Conservation (phyloP, 1,284 basidiomycete genomes). For the Ustilago vetiveriae region DNA sequence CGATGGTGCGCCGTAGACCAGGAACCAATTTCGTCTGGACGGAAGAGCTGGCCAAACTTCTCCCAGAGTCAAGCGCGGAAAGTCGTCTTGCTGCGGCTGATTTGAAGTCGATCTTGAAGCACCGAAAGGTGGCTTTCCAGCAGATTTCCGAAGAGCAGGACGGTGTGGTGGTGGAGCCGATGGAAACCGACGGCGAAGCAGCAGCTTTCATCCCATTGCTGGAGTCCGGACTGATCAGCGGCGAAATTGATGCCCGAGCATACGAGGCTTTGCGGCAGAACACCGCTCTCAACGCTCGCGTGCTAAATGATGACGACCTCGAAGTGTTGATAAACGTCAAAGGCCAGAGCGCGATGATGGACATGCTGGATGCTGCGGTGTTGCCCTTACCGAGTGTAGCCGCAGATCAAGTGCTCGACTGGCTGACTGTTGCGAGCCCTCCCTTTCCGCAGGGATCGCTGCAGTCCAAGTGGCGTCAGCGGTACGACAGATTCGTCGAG, state of each 20-base stretch:
- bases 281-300: conserved; percentile 35
- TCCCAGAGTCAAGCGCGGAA: conserved; percentile 14
- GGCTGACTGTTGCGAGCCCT: conserved; percentile 1
- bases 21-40: conserved; percentile 47
- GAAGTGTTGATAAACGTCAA: conserved; percentile 20
- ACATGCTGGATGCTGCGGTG: conserved; percentile 5
- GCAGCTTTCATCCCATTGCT: conserved; percentile 31
- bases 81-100: conserved; percentile 10
- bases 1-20: conserved; percentile 23
- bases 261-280: conserved; percentile 29
- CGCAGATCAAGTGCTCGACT: conserved; percentile 16
- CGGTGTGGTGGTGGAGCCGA: conserved; percentile 25
- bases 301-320: conserved; percentile 46
- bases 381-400: conserved; percentile 10
- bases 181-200: conserved; percentile 40
- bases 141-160: conserved; percentile 5
- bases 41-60: conserved; percentile 26
- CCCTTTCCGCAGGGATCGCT: too few relatives aligned
- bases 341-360: background rate
- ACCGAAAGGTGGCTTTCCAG: conserved; percentile 11
- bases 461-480: conserved; percentile 3
- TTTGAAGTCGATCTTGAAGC: conserved; percentile 18
- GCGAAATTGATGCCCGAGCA: conserved; percentile 15
- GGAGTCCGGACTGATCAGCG: conserved; percentile 14
- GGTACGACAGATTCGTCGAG: background rate